Evolutionary conservation across 129 eudicot species (phyloP).

Genomic region (Erigeron canadensis): DNA sequence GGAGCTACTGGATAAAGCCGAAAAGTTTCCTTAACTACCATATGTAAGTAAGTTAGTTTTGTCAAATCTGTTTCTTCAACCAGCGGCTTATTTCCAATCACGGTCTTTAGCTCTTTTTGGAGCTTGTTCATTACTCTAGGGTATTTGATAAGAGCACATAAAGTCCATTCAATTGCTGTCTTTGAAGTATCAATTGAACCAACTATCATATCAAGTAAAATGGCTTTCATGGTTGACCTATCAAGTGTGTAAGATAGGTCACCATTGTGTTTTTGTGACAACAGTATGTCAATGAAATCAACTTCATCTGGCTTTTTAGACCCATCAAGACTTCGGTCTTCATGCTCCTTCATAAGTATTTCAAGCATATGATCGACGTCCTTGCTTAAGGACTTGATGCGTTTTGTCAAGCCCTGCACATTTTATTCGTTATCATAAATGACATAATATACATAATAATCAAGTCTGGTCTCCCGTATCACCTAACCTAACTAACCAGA

Average conservation of each 20-base stretch:
- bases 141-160: constrained; percentile 34
- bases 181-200: constrained; percentile 34
- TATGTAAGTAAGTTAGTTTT: background rate
- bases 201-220: constrained; percentile 30
- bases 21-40: constrained; percentile 39
- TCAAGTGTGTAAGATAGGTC: constrained; percentile 13
- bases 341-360: constrained; percentile 31
- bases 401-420: no score
- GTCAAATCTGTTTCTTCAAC: background rate
- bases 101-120: constrained; percentile 30
- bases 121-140: constrained; percentile 35
- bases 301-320: background rate
- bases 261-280: constrained; percentile 7
- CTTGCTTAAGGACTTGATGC: background rate
- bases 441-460: no score
- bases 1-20: constrained; percentile 36
- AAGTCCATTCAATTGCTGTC: constrained; percentile 31
- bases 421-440: no score
- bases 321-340: background rate
- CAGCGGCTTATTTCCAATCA: background rate
- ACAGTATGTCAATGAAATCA: constrained; percentile 34
- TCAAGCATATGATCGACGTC: constrained; percentile 27
- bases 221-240: constrained; percentile 26
- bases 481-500: no score
- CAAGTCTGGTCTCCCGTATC: no score